Conservation (phyloP, 2,329 filamentous ascomycete species). For the Phialemonium atrogriseum region DNA sequence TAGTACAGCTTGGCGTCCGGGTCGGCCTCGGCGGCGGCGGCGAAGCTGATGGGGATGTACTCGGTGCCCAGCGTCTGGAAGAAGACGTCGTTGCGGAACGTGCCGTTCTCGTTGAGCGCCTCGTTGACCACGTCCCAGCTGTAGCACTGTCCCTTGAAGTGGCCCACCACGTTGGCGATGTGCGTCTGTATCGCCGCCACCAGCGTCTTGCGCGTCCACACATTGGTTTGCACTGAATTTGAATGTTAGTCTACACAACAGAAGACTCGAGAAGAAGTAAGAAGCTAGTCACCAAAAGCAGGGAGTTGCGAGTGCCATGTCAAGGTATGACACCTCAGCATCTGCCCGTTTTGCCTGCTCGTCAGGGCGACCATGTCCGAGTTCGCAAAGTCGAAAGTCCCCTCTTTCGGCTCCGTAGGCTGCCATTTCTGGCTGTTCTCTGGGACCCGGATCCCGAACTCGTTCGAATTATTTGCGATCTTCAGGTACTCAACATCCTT, state of each 20-base stretch:
- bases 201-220: conserved; percentile 45
- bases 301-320: conserved; percentile 40
- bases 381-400: conserved; percentile 42
- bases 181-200: conserved; percentile 42
- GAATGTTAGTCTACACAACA: conserved; percentile 1
- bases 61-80: conserved; percentile 33
- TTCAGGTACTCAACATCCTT: conserved; percentile 36
- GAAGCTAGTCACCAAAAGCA: conserved; percentile 24
- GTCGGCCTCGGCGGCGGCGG: conserved; percentile 31
- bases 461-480: conserved; percentile 38
- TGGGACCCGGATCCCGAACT: conserved; percentile 51
- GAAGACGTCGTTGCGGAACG: conserved; percentile 33
- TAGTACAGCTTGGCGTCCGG: conserved; percentile 40
- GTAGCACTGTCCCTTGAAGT: conserved; percentile 39
- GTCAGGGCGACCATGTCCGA: conserved; percentile 32
- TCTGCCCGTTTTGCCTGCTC: conserved; percentile 22
- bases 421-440: conserved; percentile 49
- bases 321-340: conserved; percentile 48
- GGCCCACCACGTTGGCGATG: conserved; percentile 34
- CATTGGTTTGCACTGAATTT: conserved; percentile 13
- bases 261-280: not conserved
- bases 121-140: conserved; percentile 49
- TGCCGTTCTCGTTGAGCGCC: conserved; percentile 39
- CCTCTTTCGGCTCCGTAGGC: conserved; percentile 42
- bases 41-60: conserved; percentile 41